These are phyloP conservation scores for Termitomyces sp. DNA, from an alignment of 768 basidiomycete species.

Conservation along the genomic window DNA sequence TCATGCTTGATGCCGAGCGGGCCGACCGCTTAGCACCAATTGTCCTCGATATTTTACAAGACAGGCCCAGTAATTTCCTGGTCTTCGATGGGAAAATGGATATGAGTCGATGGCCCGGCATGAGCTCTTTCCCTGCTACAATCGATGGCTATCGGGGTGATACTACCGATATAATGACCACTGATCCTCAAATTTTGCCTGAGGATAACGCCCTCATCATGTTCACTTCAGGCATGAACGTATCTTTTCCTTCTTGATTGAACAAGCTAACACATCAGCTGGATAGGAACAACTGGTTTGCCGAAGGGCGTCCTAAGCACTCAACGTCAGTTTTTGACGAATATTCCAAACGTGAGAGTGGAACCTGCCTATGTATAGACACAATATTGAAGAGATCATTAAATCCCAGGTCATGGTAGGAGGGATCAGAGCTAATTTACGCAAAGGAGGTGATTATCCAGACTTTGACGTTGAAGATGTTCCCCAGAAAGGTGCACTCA, in stretches of 20 bases:
- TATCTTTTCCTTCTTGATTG: not conserved
- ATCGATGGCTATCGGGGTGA: constrained; percentile 27
- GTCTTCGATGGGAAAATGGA: constrained; percentile 39
- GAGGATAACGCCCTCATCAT: constrained; percentile 63
- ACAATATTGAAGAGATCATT: not conserved
- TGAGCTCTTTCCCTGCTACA: constrained; percentile 37
- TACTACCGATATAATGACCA: constrained; percentile 17
- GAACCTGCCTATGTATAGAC: too few relatives aligned
- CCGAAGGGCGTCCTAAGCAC: constrained; percentile 69
- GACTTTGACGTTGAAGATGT: constrained; percentile 26
- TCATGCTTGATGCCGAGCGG: constrained; percentile 59
- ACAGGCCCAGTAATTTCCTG: constrained; percentile 32
- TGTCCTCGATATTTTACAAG: constrained; percentile 23
- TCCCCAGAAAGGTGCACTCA: constrained; percentile 46
- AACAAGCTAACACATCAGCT: constrained; percentile 1
- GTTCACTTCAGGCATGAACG: constrained; percentile 53
- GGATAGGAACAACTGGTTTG: constrained; percentile 45
- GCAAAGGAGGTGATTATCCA: constrained; percentile 41
- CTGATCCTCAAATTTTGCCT: constrained; percentile 33
- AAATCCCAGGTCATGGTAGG: constrained; percentile 39
- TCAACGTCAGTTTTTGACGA: constrained; percentile 59
- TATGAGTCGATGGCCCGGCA: constrained; percentile 36
- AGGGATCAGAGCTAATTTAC: constrained; percentile 40
- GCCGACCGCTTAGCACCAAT: constrained; percentile 40
- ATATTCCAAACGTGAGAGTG: constrained; percentile 48